Percentiles rank a stretch among this genome's conserved stretches.
These are phyloP conservation scores for Wickerhamomyces sp. DNA, from an alignment of 1,139 yeast species.

Conservation along the genomic window DNA sequence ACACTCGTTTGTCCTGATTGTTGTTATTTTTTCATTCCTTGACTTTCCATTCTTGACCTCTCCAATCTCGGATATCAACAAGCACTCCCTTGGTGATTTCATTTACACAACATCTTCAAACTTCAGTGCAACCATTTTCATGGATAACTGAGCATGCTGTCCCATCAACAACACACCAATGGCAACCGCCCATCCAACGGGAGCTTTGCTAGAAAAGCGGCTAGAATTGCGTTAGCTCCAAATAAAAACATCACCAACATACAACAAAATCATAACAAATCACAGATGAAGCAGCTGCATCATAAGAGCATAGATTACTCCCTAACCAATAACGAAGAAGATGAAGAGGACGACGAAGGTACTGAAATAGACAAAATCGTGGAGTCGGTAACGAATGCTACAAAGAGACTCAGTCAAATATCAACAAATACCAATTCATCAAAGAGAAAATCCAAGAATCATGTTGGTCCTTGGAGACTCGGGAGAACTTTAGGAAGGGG, in stretches of 20 bases:
- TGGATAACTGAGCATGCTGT: neutral
- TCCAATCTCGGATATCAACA: too few relatives aligned
- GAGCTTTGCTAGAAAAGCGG: conserved; percentile 23
- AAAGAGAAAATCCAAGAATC: conserved; percentile 57
- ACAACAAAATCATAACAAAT: conserved; percentile 2
- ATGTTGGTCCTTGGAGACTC: conserved; percentile 94
- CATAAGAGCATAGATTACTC: neutral
- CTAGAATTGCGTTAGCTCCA: conserved; percentile 20
- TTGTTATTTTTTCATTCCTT: too few relatives aligned
- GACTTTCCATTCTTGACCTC: too few relatives aligned
- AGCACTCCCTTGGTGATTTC: too few relatives aligned
- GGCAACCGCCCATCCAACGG: conserved; percentile 5
- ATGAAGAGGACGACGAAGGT: conserved; percentile 2
- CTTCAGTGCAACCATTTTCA: too few relatives aligned
- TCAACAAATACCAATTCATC: conserved; percentile 45
- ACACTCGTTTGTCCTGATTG: too few relatives aligned
- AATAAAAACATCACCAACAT: conserved; percentile 17
- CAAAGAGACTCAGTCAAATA: conserved; percentile 58
- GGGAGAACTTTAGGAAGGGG: conserved; percentile 96
- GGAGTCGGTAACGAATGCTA: conserved; percentile 51
- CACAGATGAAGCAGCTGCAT: neutral
- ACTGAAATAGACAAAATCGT: conserved; percentile 29
- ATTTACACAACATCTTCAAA: too few relatives aligned
- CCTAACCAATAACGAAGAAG: neutral
- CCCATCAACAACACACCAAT: neutral